Percentiles rank a stretch among this genome's conserved stretches.
phyloP scores from a whole-genome alignment of 106 monocot species.

The Dendrobium officinale region DNA sequence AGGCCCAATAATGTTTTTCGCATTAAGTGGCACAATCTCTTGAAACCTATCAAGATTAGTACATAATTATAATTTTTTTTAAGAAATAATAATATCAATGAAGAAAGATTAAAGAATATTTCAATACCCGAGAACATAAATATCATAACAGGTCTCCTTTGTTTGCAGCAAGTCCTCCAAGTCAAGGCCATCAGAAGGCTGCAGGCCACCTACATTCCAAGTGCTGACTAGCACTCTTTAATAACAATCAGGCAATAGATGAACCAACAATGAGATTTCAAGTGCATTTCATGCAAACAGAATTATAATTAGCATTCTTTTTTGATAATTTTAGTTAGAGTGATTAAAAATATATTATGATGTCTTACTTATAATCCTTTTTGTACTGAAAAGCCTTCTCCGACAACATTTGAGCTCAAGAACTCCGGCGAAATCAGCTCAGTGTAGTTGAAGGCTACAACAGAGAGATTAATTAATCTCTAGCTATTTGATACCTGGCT shows the following conservation, averaged over 20 bases:
- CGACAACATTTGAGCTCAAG: background rate
- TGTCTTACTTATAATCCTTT: no score
- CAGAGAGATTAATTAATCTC: no score
- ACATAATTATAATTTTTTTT: background rate
- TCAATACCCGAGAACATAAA: conserved; percentile 76
- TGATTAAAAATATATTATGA: no score
- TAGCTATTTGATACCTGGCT: background rate
- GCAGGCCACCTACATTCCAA: conserved; percentile 67
- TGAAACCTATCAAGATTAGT: conserved; percentile 40
- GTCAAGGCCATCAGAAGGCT: conserved; percentile 34
- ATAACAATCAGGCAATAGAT: background rate
- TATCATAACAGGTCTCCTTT: conserved; percentile 37
- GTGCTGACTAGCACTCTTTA: conserved; percentile 56
- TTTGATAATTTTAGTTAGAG: no score
- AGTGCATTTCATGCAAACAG: no score
- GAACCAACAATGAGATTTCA: no score
- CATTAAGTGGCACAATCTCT: conserved; percentile 59
- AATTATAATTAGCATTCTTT: no score
- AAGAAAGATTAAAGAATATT: background rate
- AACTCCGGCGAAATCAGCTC: background rate
- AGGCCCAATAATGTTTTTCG: conserved; percentile 47
- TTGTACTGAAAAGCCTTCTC: background rate
- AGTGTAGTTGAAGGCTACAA: background rate
- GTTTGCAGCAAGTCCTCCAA: conserved; percentile 67
- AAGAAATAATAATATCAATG: background rate